Evolutionary conservation across 192 early-diverging fungal genomes (phyloP).

Genomic region (Ambispora gerdemannii): DNA sequence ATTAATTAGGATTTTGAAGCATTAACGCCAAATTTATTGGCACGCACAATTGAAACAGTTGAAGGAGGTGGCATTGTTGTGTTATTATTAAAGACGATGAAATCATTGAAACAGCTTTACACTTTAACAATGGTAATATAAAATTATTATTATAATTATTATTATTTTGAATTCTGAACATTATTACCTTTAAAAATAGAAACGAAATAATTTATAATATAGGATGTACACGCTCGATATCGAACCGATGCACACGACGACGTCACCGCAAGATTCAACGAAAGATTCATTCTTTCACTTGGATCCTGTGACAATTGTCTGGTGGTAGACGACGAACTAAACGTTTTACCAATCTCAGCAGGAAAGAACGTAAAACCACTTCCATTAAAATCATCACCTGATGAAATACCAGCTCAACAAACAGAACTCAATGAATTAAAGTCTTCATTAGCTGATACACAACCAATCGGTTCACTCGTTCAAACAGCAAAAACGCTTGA

Average conservation of each 20-base stretch:
- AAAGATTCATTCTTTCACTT: slow-evolving; percentile 93
- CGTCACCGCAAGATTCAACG: slow-evolving; percentile 94
- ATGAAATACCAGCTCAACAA: slow-evolving; percentile 44
- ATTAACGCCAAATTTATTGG: slow-evolving; percentile 93
- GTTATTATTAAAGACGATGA: slow-evolving; percentile 92
- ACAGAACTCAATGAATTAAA: slow-evolving; percentile 80
- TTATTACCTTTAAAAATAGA: not conserved
- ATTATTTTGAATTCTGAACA: not conserved
- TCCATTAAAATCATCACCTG: slow-evolving; percentile 53
- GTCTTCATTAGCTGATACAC: slow-evolving; percentile 82
- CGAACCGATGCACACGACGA: slow-evolving; percentile 92
- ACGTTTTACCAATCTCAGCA: slow-evolving; percentile 89
- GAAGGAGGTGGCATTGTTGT: slow-evolving; percentile 96
- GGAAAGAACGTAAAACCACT: slow-evolving; percentile 93
- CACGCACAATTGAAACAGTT: slow-evolving; percentile 96
- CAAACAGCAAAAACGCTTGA: slow-evolving; percentile 80
- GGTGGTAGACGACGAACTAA: slow-evolving; percentile 97
- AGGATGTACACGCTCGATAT: slow-evolving; percentile 95
- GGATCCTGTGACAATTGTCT: slow-evolving; percentile 84
- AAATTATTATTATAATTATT: slow-evolving; percentile 2
- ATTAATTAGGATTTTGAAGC: slow-evolving; percentile 86
- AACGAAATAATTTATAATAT: no score
- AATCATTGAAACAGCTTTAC: slow-evolving; percentile 93
- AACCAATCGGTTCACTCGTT: slow-evolving; percentile 87
- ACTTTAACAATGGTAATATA: slow-evolving; percentile 85